Base-by-base conservation (phyloP, 306 rosid species). In the Arachis hypogaea region DNA sequence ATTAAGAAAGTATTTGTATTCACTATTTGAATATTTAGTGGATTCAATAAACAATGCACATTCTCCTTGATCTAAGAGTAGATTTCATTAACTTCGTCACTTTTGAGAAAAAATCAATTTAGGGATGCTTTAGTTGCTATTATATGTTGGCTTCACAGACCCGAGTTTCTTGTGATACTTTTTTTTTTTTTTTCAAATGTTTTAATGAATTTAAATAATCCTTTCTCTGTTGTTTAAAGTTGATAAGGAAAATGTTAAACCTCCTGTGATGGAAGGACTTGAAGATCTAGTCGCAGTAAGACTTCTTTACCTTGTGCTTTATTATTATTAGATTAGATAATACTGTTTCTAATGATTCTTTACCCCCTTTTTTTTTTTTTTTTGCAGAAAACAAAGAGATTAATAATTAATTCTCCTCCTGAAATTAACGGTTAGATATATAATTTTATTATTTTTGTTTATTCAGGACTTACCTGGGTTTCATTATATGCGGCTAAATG, bases 191-290 rank as follows among this genome's bases (percentile, higher is more conserved):
- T 18, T 62, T 7, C 1, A 10, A 49, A 28, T 55, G 47, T 10
- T 41, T 61, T 54, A 50, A 45, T 69, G 41, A n/a, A 56, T 55
- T 68, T 80, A 8, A 9, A 63, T 68, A 46, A 8, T 6, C 42
- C 29, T 5, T 6, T 64, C 77, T 58, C 40, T 46, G 7, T 56
- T 41, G 14, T 67, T 71, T 70, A 28, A 83, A 94, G 98, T 75
- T 77, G 87, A 81, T 50, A 71, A 78, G 73, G 96, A 93, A 70
- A 81, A 91, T 74, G 65, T 88, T 64, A 76, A 84, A 72, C 97
- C 90, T 59, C 98, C 98, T 3, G 72, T 55, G 40, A 54, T 88
- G 64, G 96, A 94, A 56, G 99, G 97, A 72, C 66, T 94, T 73
- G 97, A 92, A 36, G 73, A 59, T 54, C 84, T 94, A 51, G 62